phyloP scores from a whole-genome alignment of 495 filamentous ascomycete species.

The Hamigera avellanea region DNA sequence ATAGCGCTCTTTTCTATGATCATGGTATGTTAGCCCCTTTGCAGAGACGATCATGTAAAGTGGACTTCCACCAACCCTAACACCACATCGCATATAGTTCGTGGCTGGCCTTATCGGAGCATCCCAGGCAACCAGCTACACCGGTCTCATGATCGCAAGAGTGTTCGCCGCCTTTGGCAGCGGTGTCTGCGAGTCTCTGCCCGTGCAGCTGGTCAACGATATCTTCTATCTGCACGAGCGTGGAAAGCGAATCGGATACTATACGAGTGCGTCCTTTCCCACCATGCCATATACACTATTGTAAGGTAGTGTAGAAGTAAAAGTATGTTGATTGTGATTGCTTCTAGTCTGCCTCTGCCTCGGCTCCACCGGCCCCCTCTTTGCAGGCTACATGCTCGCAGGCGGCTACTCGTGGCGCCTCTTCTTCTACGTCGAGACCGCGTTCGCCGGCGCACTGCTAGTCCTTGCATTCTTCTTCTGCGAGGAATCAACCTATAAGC shows the following conservation, averaged over 20 bases:
- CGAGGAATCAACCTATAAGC: conserved; percentile 49
- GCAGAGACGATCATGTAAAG: too few species aligned
- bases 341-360: conserved; percentile 44
- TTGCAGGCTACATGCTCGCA: conserved; percentile 52
- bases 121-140: conserved; percentile 38
- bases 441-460: conserved; percentile 42
- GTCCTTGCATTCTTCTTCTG: conserved; percentile 50
- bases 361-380: conserved; percentile 45
- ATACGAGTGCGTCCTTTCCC: conserved; percentile 31
- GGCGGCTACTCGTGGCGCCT: conserved; percentile 51
- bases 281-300: neutral
- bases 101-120: conserved; percentile 45
- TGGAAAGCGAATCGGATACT: conserved; percentile 45
- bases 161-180: conserved; percentile 46
- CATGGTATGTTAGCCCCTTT: conserved; percentile 26
- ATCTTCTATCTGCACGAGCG: conserved; percentile 56
- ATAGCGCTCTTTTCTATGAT: conserved; percentile 41
- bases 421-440: conserved; percentile 54
- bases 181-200: conserved; percentile 49
- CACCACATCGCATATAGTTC: conserved; percentile 24
- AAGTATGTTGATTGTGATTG: neutral
- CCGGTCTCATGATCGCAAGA: conserved; percentile 41
- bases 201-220: conserved; percentile 54
- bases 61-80: too few species aligned
- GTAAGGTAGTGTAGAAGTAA: too few species aligned